Percentiles rank a stretch among this genome's conserved stretches.
These are phyloP conservation scores for Alloteropsis angusta DNA, from an alignment of 202 grass and related monocot species.

Conservation along the genomic window DNA sequence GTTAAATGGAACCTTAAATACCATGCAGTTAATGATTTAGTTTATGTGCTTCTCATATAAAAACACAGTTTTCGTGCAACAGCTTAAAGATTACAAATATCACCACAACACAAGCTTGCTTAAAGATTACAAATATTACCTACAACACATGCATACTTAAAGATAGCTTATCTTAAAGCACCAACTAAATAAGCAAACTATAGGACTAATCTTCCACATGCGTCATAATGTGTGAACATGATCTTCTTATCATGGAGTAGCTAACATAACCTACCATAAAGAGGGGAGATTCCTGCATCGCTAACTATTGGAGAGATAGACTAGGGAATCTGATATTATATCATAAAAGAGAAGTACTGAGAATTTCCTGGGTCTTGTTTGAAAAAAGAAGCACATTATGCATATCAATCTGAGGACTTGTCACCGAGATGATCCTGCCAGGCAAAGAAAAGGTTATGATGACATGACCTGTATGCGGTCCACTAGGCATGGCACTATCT, in stretches of 20 bases:
- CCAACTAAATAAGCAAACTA: neutral
- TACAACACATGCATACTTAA: neutral
- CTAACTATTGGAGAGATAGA: neutral
- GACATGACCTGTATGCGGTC: constrained; percentile 33
- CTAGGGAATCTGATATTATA: constrained; percentile 3
- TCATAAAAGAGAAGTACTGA: neutral
- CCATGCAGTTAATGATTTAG: neutral
- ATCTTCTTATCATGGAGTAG: neutral
- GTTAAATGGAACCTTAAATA: neutral
- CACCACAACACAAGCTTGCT: neutral
- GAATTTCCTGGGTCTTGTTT: neutral
- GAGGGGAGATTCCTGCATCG: constrained; percentile 1
- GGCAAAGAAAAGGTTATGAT: neutral
- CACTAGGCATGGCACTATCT: constrained; percentile 25
- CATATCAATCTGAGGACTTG: neutral
- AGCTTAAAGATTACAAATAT: neutral
- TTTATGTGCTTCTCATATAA: neutral
- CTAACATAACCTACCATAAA: neutral
- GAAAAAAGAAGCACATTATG: neutral
- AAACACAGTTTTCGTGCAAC: neutral
- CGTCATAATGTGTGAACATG: neutral
- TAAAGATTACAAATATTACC: neutral
- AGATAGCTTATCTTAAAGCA: neutral
- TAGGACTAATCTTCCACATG: neutral
- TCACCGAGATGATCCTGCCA: neutral